A percentile compares a stretch with the other conserved stretches of the same genome.
These are phyloP conservation scores for Gracilaria caudata DNA, from an alignment of 23 red algal species.

Conservation along the genomic window DNA sequence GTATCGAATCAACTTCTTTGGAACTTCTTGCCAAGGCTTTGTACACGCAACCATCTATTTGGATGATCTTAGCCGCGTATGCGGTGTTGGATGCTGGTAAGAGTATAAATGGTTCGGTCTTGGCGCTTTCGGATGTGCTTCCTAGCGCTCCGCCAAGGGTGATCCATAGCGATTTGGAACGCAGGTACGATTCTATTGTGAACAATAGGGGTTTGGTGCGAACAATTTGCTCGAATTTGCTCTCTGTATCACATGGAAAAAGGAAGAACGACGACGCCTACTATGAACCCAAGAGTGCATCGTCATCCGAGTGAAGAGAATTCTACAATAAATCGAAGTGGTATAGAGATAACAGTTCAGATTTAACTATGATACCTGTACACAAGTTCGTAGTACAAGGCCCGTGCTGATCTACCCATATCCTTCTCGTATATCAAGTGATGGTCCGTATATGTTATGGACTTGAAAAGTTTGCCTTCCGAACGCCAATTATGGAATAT, in stretches of 20 bases:
- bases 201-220: background rate
- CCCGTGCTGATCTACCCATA: too few species aligned
- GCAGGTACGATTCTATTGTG: background rate
- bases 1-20: background rate
- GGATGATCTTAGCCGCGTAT: conserved; percentile 11
- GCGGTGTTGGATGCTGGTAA: background rate
- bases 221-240: background rate
- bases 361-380: too few species aligned
- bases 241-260: background rate
- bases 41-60: conserved; percentile 2
- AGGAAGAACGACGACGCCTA: background rate
- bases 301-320: background rate
- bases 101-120: background rate
- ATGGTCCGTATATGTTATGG: too few species aligned
- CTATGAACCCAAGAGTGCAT: background rate
- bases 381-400: too few species aligned
- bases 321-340: background rate
- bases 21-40: background rate
- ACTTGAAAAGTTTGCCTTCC: too few species aligned
- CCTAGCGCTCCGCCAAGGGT: background rate
- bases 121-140: background rate
- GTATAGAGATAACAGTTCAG: too few species aligned
- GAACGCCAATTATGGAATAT: too few species aligned
- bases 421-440: too few species aligned
- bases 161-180: background rate